A percentile compares a stretch with the other conserved stretches of the same genome.
Conservation (phyloP, 768 basidiomycete species). For the Mycena vitilis region DNA sequence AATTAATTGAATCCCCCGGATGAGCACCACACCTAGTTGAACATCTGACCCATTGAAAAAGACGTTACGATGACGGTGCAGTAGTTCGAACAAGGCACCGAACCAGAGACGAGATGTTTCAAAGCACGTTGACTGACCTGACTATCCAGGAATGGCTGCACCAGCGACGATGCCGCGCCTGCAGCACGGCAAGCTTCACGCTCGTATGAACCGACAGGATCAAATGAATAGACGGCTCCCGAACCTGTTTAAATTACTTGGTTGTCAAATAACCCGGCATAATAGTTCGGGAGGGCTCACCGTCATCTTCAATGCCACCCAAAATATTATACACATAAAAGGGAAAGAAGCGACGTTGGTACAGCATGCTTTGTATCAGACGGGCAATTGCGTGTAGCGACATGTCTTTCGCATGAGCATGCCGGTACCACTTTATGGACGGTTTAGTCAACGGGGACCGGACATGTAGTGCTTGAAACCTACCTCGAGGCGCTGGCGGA, state of each 20-base stretch:
- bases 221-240: slow-evolving; percentile 98
- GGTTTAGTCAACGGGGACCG: background rate
- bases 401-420: slow-evolving; percentile 98
- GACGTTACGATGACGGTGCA: slow-evolving; percentile 8
- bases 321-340: slow-evolving; percentile 98
- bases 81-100: background rate
- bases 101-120: slow-evolving; percentile 14
- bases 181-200: slow-evolving; percentile 96
- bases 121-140: slow-evolving; percentile 64
- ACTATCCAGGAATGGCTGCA: slow-evolving; percentile 98
- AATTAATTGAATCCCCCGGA: too few relatives aligned
- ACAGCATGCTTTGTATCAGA: slow-evolving; percentile 97
- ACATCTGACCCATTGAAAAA: background rate
- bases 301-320: slow-evolving; percentile 96
- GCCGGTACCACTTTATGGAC: slow-evolving; percentile 87
- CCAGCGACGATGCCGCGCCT: slow-evolving; percentile 90
- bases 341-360: slow-evolving; percentile 95
- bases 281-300: slow-evolving; percentile 57
- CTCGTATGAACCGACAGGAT: slow-evolving; percentile 98
- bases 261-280: background rate
- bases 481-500: slow-evolving; percentile 95
- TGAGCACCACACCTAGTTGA: too few relatives aligned
- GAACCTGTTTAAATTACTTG: slow-evolving; percentile 66
- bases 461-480: slow-evolving; percentile 37
- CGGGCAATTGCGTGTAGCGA: slow-evolving; percentile 93